Conservation (phyloP, 495 filamentous ascomycete species). For the Parathielavia appendiculata region DNA sequence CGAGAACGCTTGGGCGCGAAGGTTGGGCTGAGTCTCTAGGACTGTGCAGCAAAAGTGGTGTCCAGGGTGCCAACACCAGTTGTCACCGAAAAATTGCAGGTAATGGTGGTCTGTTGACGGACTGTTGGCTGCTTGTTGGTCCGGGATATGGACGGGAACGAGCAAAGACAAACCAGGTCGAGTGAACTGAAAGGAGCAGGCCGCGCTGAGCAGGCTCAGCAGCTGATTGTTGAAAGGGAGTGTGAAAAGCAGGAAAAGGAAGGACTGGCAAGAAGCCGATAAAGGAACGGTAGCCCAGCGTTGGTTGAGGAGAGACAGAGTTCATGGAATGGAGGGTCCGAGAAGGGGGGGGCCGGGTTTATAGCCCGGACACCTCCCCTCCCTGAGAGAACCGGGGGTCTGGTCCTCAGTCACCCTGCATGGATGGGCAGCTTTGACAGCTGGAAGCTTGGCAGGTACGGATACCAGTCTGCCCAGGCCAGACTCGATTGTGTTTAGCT, state of each 20-base stretch:
- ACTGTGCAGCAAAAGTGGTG: slow-evolving; percentile 14
- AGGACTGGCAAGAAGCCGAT: slow-evolving; percentile 14
- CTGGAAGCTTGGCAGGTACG: slow-evolving; percentile 6
- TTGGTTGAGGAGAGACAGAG: neutral
- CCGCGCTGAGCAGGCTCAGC: slow-evolving; percentile 18
- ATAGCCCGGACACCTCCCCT: slow-evolving; percentile 6
- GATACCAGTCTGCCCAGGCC: neutral
- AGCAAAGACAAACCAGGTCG: slow-evolving; percentile 1
- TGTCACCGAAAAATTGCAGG: slow-evolving; percentile 15
- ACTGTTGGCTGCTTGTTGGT: slow-evolving; percentile 2
- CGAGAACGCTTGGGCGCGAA: neutral
- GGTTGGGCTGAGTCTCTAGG: slow-evolving; percentile 22
- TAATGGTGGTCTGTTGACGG: neutral
- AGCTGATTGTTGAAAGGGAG: slow-evolving; percentile 14
- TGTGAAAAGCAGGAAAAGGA: slow-evolving; percentile 10
- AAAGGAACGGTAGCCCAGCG: slow-evolving; percentile 10
- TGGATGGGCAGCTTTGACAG: neutral
- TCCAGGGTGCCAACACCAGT: slow-evolving; percentile 12
- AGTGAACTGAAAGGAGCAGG: slow-evolving; percentile 12
- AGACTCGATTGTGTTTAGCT: neutral
- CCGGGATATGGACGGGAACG: neutral
- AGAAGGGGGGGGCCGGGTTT: slow-evolving; percentile 5
- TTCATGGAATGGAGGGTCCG: neutral
- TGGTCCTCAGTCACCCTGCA: too few species aligned
- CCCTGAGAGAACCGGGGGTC: slow-evolving; percentile 1